A percentile compares a stretch with the other conserved stretches of the same genome.
Evolutionary conservation across 2,329 filamentous ascomycete genomes (phyloP).

Genomic region (Colletotrichum sp.): DNA sequence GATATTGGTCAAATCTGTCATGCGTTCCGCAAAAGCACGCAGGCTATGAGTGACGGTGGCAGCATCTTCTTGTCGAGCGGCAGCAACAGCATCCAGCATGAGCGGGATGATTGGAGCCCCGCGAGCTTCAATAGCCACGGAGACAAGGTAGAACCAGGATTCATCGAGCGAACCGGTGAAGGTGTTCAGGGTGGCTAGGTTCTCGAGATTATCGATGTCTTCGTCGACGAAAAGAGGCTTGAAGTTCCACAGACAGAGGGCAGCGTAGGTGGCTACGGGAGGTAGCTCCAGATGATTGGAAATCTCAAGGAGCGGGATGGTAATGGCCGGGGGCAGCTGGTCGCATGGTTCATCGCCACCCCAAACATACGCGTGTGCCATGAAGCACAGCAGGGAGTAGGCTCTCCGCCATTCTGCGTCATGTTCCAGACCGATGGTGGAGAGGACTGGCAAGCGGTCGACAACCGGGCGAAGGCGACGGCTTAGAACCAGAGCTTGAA

Average conservation of each 20-base stretch:
- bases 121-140: conserved; percentile 92
- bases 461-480: conserved; percentile 82
- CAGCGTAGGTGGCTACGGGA: conserved; percentile 92
- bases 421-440: conserved; percentile 79
- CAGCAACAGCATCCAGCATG: conserved; percentile 87
- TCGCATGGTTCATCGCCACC: conserved; percentile 84
- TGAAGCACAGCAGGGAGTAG: conserved; percentile 88
- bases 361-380: conserved; percentile 97
- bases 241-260: conserved; percentile 95
- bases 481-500: conserved; percentile 86
- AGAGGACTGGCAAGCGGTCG: conserved; percentile 81
- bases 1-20: conserved; percentile 82
- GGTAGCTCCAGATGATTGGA: conserved; percentile 83
- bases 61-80: conserved; percentile 74
- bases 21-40: conserved; percentile 81
- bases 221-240: conserved; percentile 88
- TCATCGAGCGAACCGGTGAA: conserved; percentile 96
- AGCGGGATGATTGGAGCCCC: conserved; percentile 86
- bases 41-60: conserved; percentile 78
- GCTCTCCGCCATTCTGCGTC: conserved; percentile 93
- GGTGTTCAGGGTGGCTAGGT: conserved; percentile 85
- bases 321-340: conserved; percentile 78
- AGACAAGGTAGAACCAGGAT: conserved; percentile 98
- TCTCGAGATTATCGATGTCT: conserved; percentile 81
- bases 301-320: conserved; percentile 80